A percentile compares a stretch with the other conserved stretches of the same genome.
These are phyloP conservation scores for Lithocarpus polystachyus DNA, from an alignment of 306 rosid species.

Conservation along the genomic window DNA sequence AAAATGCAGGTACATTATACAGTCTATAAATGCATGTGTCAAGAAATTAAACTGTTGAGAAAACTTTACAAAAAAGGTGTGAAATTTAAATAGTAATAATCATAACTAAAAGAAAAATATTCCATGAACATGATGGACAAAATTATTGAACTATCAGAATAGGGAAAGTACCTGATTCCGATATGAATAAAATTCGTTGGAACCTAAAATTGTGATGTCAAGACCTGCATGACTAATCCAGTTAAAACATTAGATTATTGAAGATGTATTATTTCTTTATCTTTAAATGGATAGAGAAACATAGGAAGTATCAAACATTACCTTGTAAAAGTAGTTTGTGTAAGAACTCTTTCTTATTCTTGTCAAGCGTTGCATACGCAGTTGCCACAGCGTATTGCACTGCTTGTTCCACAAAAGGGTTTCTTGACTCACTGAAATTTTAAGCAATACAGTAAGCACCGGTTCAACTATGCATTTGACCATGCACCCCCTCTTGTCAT, in stretches of 20 bases:
- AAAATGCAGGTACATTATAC: not conserved
- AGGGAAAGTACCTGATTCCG: constrained; percentile 68
- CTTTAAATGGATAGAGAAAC: constrained; percentile 12
- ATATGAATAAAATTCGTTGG: constrained; percentile 89
- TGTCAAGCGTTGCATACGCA: constrained; percentile 63
- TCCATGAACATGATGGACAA: not conserved
- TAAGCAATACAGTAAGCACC: constrained; percentile 21
- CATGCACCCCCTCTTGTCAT: not conserved
- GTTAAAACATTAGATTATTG: constrained; percentile 23
- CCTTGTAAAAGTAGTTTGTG: constrained; percentile 77
- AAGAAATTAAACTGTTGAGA: not conserved
- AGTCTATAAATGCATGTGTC: not conserved
- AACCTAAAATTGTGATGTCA: constrained; percentile 85
- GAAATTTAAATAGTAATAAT: not conserved
- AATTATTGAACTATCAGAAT: not conserved
- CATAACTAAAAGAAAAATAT: not conserved
- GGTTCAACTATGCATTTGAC: constrained; percentile 5
- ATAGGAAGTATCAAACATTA: constrained; percentile 17
- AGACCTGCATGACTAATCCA: constrained; percentile 63
- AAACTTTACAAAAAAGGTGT: not conserved
- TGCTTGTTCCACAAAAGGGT: constrained; percentile 94
- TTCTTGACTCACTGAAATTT: constrained; percentile 67
- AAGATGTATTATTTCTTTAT: not conserved
- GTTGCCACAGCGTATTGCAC: constrained; percentile 89
- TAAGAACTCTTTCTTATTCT: constrained; percentile 49